Evolutionary conservation across 345 rosid species (phyloP), one percentile per base, ranked within the genome.

Genomic region (Acer campestre): DNA sequence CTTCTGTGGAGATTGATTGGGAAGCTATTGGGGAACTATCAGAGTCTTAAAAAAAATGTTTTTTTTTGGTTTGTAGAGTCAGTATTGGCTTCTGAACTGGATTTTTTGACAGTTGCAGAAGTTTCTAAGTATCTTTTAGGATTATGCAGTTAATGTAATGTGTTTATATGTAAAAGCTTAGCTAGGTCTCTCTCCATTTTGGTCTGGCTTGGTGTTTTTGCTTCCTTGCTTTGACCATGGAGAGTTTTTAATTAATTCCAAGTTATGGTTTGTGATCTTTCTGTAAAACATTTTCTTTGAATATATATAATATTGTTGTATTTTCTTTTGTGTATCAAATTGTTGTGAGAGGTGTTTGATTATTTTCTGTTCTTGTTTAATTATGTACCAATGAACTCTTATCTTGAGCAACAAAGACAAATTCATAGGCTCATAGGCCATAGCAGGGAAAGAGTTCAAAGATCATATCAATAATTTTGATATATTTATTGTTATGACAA

Each of bases 1-100:
- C 96, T 14, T 94, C 97, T 1, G 87, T 87, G 81, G 97, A 94
- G 88, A 94, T 94, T 44, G 98, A 94, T 71, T 92, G 97, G 97
- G 94, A 89, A 76, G 93, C 93, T 2, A 89, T 91, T 49, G 80
- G 83, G 53, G 85, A 85, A 76, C 81, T 80, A 76, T 86, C 86
- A 25, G 89, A 85, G 75, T 81, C 75, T 71, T 82, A 64, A 61
- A n/a, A 14, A 9, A 10, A 25, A 25, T 13, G 25, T 1, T 61
- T 51, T 71, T 67, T 27, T 55, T 53, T 11, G 51, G 35, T 63
- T 51, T 56, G 29, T 49, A 81, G 79, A 64, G 71, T 79, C 80
- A 7, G 51, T 73, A 38, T 80, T 76, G 62, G 84, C 78, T 84
- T 89, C 88, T 89, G 83, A 90, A 80, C 83, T 89, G 84, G 80